Evolutionary conservation across 352 stramenopile genomes (phyloP), one percentile per base, ranked within the genome.

Genomic region (Phytophthora fragariae): DNA sequence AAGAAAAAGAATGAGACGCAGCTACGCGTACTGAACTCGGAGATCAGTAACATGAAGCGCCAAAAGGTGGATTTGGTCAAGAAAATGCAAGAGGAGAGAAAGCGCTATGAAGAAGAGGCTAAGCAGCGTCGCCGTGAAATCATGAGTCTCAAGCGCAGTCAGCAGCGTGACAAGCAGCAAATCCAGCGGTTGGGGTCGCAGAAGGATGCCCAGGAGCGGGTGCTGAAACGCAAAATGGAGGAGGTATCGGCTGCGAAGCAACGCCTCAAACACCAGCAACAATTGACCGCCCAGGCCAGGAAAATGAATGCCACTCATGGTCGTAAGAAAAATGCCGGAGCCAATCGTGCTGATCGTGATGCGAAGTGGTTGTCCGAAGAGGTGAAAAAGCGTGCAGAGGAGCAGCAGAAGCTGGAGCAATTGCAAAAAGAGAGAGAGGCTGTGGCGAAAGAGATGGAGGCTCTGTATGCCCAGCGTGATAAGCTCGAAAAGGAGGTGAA

Each of bases 1-100:
- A 95, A 94, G 72, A 92, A 93, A 76, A 97, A 97, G 70, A 94
- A 89, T 58, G 90, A 97, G 68, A 93, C 92, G 76, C 87, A 97
- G 55, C 63, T 95, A 35, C 83, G 90, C 19, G 86, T 94, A 6
- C 61, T 96, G 37, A 93, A 84, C 6, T 84, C 86, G 10, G 90
- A 97, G 72, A 94, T 97, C 55, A 86, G 64, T 21, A 92, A 89
- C 62, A 97, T 97, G 90, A 97, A 97, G 77, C 76, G 88, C 6
- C 90, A 97, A 63, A 97, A 96, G 57, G 90, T 97, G n/a, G 90
- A 97, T 27, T 60, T 97, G 27, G 80, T 96, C 27, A 93, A 93
- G 63, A 95, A 96, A 65, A 97, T 97, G 87, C 80, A 94, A 57
- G 82, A 89, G 46, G 90, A 97, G 63, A 85, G 89, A 27, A 97